Conservation (phyloP, 1,284 basidiomycete species). For the Entoloma clypeatum region DNA sequence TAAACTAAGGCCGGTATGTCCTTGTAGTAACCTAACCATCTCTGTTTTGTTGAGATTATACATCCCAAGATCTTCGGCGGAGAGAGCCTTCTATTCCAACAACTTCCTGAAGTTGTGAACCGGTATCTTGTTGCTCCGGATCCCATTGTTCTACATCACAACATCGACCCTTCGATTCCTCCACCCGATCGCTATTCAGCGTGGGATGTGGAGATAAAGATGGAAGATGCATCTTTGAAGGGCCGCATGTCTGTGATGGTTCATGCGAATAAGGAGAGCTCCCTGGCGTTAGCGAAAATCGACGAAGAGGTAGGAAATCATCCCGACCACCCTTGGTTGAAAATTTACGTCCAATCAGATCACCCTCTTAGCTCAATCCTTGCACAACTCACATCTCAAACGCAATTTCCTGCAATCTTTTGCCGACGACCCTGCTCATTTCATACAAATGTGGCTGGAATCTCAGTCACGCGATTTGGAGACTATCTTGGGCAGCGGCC, state of each 20-base stretch:
- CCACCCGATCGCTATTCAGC: slow-evolving; percentile 65
- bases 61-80: slow-evolving; percentile 57
- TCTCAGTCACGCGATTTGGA: slow-evolving; percentile 91
- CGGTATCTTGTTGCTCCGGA: slow-evolving; percentile 77
- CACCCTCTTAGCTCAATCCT: slow-evolving; percentile 72
- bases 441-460: slow-evolving; percentile 87
- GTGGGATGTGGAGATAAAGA: slow-evolving; percentile 88
- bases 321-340: slow-evolving; percentile 13
- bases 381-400: slow-evolving; percentile 84
- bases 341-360: slow-evolving; percentile 44
- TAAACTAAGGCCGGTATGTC: slow-evolving; percentile 56
- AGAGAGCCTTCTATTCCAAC: slow-evolving; percentile 71
- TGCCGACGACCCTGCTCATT: slow-evolving; percentile 73
- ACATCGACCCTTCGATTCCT: slow-evolving; percentile 52
- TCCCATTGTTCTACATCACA: slow-evolving; percentile 84
- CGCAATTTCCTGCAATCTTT: slow-evolving; percentile 85
- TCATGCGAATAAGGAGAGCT: slow-evolving; percentile 67
- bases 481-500: slow-evolving; percentile 83
- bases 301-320: slow-evolving; percentile 74
- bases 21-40: neutral
- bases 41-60: neutral
- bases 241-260: slow-evolving; percentile 75
- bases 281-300: slow-evolving; percentile 66
- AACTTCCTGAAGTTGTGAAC: slow-evolving; percentile 84
- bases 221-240: slow-evolving; percentile 80